These are phyloP conservation scores for Erigeron philadelphicus DNA, from an alignment of 140 eudicot species.

Conservation along the genomic window DNA sequence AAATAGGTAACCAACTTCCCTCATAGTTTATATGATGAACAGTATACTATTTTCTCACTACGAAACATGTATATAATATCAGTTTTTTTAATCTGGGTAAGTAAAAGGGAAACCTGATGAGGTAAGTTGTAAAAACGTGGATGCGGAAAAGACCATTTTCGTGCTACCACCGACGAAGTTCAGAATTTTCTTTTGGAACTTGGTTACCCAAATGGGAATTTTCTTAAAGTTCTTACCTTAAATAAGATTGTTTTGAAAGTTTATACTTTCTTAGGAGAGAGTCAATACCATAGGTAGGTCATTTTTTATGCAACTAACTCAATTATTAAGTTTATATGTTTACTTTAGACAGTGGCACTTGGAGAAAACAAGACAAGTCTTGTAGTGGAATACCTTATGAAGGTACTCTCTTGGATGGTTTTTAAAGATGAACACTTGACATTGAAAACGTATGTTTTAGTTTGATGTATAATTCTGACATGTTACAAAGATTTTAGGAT, in stretches of 20 bases:
- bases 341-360: conserved; percentile 70
- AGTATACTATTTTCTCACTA: not conserved
- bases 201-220: not conserved
- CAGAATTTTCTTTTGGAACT: not conserved
- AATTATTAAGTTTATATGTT: conserved; percentile 24
- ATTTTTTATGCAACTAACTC: not conserved
- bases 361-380: conserved; percentile 76
- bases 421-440: conserved; percentile 6
- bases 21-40: not conserved
- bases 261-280: not conserved
- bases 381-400: conserved; percentile 71
- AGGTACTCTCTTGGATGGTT: conserved; percentile 42
- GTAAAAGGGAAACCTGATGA: not conserved
- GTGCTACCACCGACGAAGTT: not conserved
- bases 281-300: too few relatives aligned
- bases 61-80: too few relatives aligned
- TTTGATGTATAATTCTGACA: conserved; percentile 32
- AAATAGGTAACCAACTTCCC: not conserved
- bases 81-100: too few relatives aligned
- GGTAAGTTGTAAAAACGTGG: not conserved
- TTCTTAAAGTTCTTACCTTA: not conserved
- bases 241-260: not conserved
- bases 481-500: conserved; percentile 69
- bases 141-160: not conserved
- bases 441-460: not conserved